Evolutionary conservation across 2,329 filamentous ascomycete species (phyloP).

Genomic region (Hortaea werneckii): DNA sequence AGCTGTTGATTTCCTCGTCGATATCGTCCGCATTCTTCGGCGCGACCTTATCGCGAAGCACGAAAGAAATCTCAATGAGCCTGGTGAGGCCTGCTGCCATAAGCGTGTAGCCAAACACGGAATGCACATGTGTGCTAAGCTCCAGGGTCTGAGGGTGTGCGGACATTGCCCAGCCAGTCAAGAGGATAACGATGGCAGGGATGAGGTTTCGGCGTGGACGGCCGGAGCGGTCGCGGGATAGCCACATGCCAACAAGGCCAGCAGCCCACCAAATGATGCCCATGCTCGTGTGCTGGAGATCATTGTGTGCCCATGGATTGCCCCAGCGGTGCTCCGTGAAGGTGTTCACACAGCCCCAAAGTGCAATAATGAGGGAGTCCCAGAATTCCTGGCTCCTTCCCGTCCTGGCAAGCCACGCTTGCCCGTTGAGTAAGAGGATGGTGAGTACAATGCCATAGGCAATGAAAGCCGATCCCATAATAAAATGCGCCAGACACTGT

Average conservation of each 20-base stretch:
- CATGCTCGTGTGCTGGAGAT: conserved; percentile 98
- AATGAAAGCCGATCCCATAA: conserved; percentile 96
- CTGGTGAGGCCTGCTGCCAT: conserved; percentile 80
- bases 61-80: conserved; percentile 84
- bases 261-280: conserved; percentile 97
- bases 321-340: conserved; percentile 98
- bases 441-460: conserved; percentile 83
- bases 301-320: conserved; percentile 76
- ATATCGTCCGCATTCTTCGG: conserved; percentile 21
- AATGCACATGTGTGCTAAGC: conserved; percentile 79
- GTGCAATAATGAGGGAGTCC: conserved; percentile 79
- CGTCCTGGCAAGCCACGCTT: conserved; percentile 71
- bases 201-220: conserved; percentile 86
- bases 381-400: conserved; percentile 95
- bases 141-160: conserved; percentile 75
- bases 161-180: conserved; percentile 95
- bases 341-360: conserved; percentile 95
- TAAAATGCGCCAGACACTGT: conserved; percentile 93
- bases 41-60: conserved; percentile 59
- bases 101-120: conserved; percentile 84
- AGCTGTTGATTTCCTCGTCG: conserved; percentile 41
- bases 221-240: conserved; percentile 74
- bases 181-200: conserved; percentile 76
- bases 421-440: conserved; percentile 77
- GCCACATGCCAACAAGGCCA: conserved; percentile 82